phyloP scores from a whole-genome alignment of 257 asterid species.

The Agastache rugosa region DNA sequence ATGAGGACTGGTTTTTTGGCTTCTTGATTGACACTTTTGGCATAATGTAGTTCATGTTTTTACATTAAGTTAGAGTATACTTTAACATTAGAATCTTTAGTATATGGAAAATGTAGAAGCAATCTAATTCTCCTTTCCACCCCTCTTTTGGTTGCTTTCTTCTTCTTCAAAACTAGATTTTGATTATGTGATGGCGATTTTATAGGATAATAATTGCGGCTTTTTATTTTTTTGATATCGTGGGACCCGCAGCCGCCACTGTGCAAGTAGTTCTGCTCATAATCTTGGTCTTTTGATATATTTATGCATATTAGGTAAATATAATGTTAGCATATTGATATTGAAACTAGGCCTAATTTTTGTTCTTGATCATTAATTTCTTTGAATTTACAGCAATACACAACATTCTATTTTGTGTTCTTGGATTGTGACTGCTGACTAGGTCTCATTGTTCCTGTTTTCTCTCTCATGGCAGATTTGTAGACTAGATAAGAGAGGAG shows the following conservation, averaged over 20 bases:
- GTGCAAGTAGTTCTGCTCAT: constrained; percentile 13
- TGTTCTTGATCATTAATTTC: background rate
- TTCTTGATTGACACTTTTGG: background rate
- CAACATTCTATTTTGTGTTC: background rate
- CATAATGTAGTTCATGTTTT: background rate
- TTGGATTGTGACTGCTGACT: background rate
- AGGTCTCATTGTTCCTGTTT: background rate
- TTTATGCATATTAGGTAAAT: background rate
- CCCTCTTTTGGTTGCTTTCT: background rate
- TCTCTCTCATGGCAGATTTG: background rate
- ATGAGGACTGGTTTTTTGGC: background rate
- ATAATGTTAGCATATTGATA: too few relatives aligned
- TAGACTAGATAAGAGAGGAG: too few relatives aligned
- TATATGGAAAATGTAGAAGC: background rate
- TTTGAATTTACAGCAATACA: background rate
- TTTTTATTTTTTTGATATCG: too few relatives aligned
- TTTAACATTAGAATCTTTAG: background rate
- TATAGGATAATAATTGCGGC: background rate
- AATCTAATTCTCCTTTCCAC: background rate
- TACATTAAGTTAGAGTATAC: background rate
- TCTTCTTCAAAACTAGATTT: background rate
- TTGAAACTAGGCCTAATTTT: background rate
- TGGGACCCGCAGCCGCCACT: too few relatives aligned
- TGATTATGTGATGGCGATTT: background rate
- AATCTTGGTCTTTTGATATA: background rate